These are phyloP conservation scores for Seiridium unicorne DNA, from an alignment of 2,329 filamentous ascomycete species.

Conservation along the genomic window DNA sequence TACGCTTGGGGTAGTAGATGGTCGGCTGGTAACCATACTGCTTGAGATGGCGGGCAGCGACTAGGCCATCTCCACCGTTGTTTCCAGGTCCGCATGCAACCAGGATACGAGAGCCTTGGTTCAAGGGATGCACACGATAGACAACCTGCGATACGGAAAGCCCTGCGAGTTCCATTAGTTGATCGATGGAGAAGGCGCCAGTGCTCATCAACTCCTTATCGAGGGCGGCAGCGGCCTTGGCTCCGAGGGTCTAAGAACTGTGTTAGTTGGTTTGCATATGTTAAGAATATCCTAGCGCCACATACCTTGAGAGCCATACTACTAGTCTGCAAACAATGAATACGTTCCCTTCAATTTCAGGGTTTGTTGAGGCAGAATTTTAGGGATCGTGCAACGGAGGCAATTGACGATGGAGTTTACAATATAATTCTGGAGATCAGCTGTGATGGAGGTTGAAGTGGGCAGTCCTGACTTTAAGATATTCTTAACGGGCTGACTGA, in stretches of 20 bases:
- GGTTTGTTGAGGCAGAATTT: no score
- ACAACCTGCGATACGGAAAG: constrained; percentile 92
- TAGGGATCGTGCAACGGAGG: no score
- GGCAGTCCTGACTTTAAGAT: neutral
- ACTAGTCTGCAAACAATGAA: no score
- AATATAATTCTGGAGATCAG: no score
- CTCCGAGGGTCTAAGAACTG: constrained; percentile 68
- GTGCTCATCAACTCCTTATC: constrained; percentile 93
- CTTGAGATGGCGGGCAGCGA: constrained; percentile 86
- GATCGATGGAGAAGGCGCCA: constrained; percentile 87
- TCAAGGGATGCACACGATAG: constrained; percentile 77
- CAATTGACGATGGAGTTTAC: no score
- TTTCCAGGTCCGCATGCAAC: constrained; percentile 88
- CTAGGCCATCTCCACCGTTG: constrained; percentile 86
- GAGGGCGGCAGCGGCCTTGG: constrained; percentile 83
- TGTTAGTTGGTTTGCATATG: constrained; percentile 16
- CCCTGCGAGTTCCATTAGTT: constrained; percentile 95
- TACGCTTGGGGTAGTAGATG: constrained; percentile 90
- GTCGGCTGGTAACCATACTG: constrained; percentile 89
- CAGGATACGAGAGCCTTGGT: constrained; percentile 69
- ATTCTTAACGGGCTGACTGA: neutral
- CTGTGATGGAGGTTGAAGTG: no score
- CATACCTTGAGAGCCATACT: no score
- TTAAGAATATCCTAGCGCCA: no score
- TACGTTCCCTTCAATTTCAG: no score